Conservation (phyloP, 192 early-diverging fungal genomes). For the Coemansia sp. region DNA sequence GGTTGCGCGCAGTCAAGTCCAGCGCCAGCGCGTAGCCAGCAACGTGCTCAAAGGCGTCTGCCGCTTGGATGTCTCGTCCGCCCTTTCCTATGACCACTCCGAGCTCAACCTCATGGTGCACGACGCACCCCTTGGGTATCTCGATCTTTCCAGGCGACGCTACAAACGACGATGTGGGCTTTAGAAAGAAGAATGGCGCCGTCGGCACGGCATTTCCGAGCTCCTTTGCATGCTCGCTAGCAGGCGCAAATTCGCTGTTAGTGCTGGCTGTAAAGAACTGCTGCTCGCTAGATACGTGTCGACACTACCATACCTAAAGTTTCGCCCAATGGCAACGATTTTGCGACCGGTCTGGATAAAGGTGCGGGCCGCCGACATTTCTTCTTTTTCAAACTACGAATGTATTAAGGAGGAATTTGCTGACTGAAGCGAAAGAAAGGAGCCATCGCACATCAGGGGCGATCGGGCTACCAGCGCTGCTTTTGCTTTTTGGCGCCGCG, state of each 20-base stretch:
- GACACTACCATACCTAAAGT: conserved; percentile 66
- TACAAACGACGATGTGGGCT: conserved; percentile 86
- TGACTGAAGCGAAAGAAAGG: not conserved
- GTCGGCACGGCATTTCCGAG: conserved; percentile 90
- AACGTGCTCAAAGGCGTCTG: conserved; percentile 66
- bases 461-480: not conserved
- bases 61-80: conserved; percentile 71
- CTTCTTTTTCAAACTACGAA: too few relatives aligned
- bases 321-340: conserved; percentile 93
- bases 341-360: conserved; percentile 70
- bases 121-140: conserved; percentile 73
- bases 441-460: not conserved
- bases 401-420: conserved; percentile 27
- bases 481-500: conserved; percentile 9
- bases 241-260: not conserved
- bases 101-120: conserved; percentile 95
- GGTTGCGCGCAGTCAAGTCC: conserved; percentile 91
- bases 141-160: conserved; percentile 71
- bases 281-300: not conserved
- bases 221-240: conserved; percentile 91
- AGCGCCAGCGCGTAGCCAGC: conserved; percentile 84
- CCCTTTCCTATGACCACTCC: conserved; percentile 86
- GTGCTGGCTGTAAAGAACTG: not conserved
- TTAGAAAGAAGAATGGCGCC: conserved; percentile 91
- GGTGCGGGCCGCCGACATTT: too few relatives aligned